Evolutionary conservation across 2,329 filamentous ascomycete species (phyloP).

Genomic region (Calonectria ilicicola): DNA sequence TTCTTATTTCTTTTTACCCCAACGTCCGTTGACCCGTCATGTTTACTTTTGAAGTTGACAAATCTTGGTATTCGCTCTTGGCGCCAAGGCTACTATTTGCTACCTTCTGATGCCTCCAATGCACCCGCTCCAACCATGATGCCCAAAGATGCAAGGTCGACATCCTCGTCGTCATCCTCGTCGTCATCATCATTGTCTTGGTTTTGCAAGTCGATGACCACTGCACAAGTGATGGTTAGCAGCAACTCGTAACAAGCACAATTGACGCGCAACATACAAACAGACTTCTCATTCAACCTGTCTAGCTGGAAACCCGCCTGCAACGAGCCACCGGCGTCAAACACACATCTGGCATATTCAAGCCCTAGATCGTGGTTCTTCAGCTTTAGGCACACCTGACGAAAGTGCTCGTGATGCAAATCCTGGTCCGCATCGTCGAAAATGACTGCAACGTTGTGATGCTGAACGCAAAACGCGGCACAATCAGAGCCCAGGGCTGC

Average conservation of each 20-base stretch:
- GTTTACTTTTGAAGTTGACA: too few relatives aligned
- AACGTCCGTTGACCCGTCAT: too few relatives aligned
- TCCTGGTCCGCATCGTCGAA: background rate
- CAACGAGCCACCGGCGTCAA: background rate
- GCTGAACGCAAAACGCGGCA: background rate
- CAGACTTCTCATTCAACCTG: background rate
- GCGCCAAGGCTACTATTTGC: too few relatives aligned
- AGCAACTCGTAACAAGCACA: background rate
- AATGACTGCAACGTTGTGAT: background rate
- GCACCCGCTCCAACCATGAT: background rate
- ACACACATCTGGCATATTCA: background rate
- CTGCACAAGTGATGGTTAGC: background rate
- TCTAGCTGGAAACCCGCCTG: background rate
- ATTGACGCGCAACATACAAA: background rate
- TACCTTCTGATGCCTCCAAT: too few relatives aligned
- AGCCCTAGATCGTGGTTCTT: background rate
- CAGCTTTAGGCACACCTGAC: background rate
- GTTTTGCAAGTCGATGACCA: background rate
- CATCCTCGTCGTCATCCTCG: conserved; percentile 43
- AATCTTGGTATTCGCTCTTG: too few relatives aligned
- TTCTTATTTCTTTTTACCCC: too few relatives aligned
- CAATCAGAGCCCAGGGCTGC: background rate
- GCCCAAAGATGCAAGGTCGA: conserved; percentile 28
- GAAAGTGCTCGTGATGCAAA: background rate
- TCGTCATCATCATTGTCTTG: background rate